Conservation (phyloP, 202 grass and related monocot genomes). For the Bolboschoenoplectus hybrid region DNA sequence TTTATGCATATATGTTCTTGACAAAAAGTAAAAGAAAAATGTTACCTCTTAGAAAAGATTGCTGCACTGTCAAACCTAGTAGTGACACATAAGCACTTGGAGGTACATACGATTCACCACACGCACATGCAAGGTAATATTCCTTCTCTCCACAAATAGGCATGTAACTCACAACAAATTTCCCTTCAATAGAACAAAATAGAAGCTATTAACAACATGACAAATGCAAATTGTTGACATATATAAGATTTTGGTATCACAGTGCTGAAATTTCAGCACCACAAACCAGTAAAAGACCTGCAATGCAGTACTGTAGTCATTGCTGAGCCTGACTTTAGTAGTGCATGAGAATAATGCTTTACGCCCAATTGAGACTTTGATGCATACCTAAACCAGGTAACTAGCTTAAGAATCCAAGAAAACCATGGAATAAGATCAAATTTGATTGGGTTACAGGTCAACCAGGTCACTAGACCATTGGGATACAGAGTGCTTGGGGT, state of each 20-base stretch:
- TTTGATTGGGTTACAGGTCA: background rate
- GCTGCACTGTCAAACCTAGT: conserved; percentile 84
- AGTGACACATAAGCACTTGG: conserved; percentile 92
- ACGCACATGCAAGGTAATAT: conserved; percentile 89
- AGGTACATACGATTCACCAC: conserved; percentile 81
- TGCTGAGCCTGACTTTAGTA: conserved; percentile 16
- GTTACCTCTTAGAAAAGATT: conserved; percentile 86
- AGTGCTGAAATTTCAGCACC: conserved; percentile 7
- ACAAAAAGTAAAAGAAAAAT: conserved; percentile 23
- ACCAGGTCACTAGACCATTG: background rate
- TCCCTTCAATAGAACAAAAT: conserved; percentile 54
- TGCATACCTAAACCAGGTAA: background rate
- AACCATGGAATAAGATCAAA: background rate
- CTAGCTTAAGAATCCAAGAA: background rate
- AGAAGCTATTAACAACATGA: background rate
- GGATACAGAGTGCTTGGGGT: background rate
- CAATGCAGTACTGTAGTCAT: background rate
- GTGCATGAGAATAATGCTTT: conserved; percentile 6
- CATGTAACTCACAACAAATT: conserved; percentile 92
- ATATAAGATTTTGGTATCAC: conserved; percentile 5
- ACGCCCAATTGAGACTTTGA: background rate
- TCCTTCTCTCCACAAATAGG: conserved; percentile 97
- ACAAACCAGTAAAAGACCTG: conserved; percentile 32
- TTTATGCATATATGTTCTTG: background rate
- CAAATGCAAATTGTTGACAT: conserved; percentile 26